A percentile compares a stretch with the other conserved stretches of the same genome.
These are phyloP conservation scores for Trichosporon sp. DNA, from an alignment of 1,284 basidiomycete genomes.

Conservation along the genomic window DNA sequence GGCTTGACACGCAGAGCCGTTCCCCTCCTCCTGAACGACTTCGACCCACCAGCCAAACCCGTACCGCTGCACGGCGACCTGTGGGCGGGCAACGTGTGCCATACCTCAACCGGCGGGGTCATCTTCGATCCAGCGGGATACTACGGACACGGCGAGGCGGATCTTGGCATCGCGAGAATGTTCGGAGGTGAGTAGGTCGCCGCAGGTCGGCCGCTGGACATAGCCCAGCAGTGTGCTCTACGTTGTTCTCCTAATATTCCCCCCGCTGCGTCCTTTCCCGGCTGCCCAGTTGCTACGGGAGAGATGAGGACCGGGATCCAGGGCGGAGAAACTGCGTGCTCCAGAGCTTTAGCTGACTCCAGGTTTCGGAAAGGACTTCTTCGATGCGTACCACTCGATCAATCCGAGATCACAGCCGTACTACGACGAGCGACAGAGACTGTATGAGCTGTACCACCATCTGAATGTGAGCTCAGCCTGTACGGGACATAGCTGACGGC, in stretches of 20 bases:
- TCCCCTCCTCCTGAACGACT: constrained; percentile 67
- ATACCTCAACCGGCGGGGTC: constrained; percentile 62
- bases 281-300: not conserved
- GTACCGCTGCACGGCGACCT: constrained; percentile 83
- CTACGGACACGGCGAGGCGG: constrained; percentile 83
- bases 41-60: constrained; percentile 64
- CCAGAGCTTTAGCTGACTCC: constrained; percentile 20
- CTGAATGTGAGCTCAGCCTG: constrained; percentile 62
- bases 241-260: too few relatives aligned
- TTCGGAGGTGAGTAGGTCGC: constrained; percentile 64
- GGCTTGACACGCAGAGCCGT: constrained; percentile 64
- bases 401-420: constrained; percentile 72
- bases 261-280: too few relatives aligned
- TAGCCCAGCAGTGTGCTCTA: too few relatives aligned
- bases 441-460: constrained; percentile 86
- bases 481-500: constrained; percentile 13
- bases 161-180: constrained; percentile 78
- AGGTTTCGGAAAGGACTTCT: constrained; percentile 71
- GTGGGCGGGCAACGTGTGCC: constrained; percentile 65
- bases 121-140: constrained; percentile 82
- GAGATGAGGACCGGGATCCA: not conserved
- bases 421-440: constrained; percentile 68
- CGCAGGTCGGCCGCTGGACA: too few relatives aligned
- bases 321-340: not conserved
- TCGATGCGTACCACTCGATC: constrained; percentile 69